These are phyloP conservation scores for Plasmodium ovale DNA, from an alignment of 169 alveolate species.

Conservation along the genomic window DNA sequence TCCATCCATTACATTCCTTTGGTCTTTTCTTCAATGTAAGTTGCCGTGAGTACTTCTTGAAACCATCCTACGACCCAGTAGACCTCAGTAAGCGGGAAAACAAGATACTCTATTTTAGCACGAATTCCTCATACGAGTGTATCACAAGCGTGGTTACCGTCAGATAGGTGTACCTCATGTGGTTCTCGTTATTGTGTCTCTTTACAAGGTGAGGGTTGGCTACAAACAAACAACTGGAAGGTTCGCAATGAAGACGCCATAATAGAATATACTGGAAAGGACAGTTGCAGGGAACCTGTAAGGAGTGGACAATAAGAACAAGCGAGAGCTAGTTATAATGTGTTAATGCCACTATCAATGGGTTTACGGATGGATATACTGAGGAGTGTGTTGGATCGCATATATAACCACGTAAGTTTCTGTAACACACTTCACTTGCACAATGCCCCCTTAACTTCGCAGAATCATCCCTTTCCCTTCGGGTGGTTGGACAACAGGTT, in stretches of 20 bases:
- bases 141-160: not conserved
- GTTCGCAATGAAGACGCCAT: constrained; percentile 48
- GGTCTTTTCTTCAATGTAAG: constrained; percentile 15
- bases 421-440: too few species aligned
- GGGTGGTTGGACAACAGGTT: constrained; percentile 77
- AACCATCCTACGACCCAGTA: constrained; percentile 48
- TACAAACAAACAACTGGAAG: constrained; percentile 63
- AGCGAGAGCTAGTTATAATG: too few species aligned
- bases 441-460: too few species aligned
- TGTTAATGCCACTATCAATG: too few species aligned
- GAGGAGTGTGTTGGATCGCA: too few species aligned
- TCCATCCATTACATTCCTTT: not conserved
- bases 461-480: constrained; percentile 75
- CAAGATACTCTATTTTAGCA: not conserved
- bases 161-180: not conserved
- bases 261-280: constrained; percentile 66
- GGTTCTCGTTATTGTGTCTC: not conserved
- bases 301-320: not conserved
- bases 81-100: constrained; percentile 42
- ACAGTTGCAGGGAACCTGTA: constrained; percentile 72
- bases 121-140: too few species aligned
- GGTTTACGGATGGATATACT: too few species aligned
- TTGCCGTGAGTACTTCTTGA: constrained; percentile 72
- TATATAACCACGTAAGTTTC: too few species aligned
- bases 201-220: constrained; percentile 34